Evolutionary conservation across 2,329 filamentous ascomycete species (phyloP), one percentile per base, ranked within the genome.

Genomic region (Xylaria sp.): DNA sequence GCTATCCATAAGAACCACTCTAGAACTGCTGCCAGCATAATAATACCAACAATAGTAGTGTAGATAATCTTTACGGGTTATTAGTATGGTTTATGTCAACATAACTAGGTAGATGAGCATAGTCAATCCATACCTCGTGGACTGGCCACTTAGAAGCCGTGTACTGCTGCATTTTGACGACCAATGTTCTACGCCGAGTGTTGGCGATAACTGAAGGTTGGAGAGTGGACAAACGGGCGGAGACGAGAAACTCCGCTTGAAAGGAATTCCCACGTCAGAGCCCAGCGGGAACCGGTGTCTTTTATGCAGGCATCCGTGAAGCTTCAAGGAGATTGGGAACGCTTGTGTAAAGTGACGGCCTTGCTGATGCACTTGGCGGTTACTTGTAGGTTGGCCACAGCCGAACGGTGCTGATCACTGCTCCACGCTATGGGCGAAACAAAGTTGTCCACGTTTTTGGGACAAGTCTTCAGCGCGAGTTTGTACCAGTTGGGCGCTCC

Each of bases 1-100:
- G 92, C 90, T 48, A 98, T 86, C 93, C 94, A 98, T 16, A 98
- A 87, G 69, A 97, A 90, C 94, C 96, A 98, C 82, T 98, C 95
- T 9, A 98, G 84, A 35, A 94, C 85, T 1, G 95, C 95, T 68
- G 92, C 92, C 27, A 96, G 76, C 90, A 98, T 93, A 59, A 98
- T 84, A 6, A 91, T 81, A 21, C 93, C 93, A 42, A 98, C 87
- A 73, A 98, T 91, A 65, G 90, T 84, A 9, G 94, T 91, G 79
- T 97, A 98, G 65, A 95, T 84, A 74, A 97, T 94, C 93, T 98
- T 16, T 13, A 58, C 5, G 12, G 8, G 2, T 6, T 9, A 57
- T 78, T 35, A 79, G 72, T 12, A 61, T 21, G 23, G 47, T 6
- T 13, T 35, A 21, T 59, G 6, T 25, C n/a, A 6, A 37, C 58